These are phyloP conservation scores for Xylariaceae sp. DNA, from an alignment of 2,329 filamentous ascomycete species.

Conservation along the genomic window DNA sequence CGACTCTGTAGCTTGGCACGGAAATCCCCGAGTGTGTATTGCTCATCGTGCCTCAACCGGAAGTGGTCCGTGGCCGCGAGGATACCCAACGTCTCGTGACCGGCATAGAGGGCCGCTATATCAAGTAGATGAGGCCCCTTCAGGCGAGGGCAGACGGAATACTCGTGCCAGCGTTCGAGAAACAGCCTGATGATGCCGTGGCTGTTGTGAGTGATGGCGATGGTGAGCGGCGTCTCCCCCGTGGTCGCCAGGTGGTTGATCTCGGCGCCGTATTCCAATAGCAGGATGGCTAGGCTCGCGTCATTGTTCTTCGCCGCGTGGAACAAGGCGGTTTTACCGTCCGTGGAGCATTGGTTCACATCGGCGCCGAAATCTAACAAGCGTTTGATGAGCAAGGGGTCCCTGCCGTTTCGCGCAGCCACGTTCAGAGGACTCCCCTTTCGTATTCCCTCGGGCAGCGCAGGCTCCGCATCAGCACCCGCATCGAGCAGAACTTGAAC, in stretches of 20 bases:
- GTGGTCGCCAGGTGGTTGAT: slow-evolving; percentile 28
- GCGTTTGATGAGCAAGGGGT: slow-evolving; percentile 26
- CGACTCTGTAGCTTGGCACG: slow-evolving; percentile 4
- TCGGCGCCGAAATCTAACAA: slow-evolving; percentile 30
- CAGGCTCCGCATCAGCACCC: slow-evolving; percentile 24
- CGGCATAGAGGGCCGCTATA: slow-evolving; percentile 25
- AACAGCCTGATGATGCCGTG: slow-evolving; percentile 31
- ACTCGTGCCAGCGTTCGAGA: slow-evolving; percentile 33
- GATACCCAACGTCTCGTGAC: background rate
- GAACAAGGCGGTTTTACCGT: slow-evolving; percentile 29
- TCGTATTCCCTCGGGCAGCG: slow-evolving; percentile 21
- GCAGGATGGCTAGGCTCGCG: slow-evolving; percentile 28
- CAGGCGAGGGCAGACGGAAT: slow-evolving; percentile 29
- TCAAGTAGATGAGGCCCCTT: slow-evolving; percentile 28
- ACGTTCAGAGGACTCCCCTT: slow-evolving; percentile 29
- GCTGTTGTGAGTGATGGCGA: slow-evolving; percentile 31
- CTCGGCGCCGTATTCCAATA: slow-evolving; percentile 32
- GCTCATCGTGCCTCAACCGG: slow-evolving; percentile 25
- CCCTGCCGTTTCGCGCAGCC: slow-evolving; percentile 28
- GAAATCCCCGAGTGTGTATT: slow-evolving; percentile 18
- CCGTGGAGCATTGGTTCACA: slow-evolving; percentile 25
- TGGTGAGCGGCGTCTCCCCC: slow-evolving; percentile 30
- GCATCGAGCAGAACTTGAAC: slow-evolving; percentile 19
- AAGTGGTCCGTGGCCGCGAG: slow-evolving; percentile 25
- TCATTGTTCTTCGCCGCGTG: slow-evolving; percentile 29